Base-by-base conservation (phyloP, 2,329 filamentous ascomycete species). In the Penicillium verrucosum region DNA sequence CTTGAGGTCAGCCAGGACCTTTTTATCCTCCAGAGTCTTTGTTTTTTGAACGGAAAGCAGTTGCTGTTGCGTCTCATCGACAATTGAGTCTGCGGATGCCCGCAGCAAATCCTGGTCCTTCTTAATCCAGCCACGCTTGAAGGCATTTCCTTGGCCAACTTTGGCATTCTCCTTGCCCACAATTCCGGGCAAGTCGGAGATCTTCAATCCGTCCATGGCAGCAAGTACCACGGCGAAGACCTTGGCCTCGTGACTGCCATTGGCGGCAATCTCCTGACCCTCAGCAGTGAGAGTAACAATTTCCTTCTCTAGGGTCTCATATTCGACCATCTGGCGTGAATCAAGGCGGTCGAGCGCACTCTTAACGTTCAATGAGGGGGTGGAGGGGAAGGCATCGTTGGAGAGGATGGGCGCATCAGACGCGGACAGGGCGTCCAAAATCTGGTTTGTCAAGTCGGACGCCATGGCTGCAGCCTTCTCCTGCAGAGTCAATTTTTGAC, bases 81-180 rank as follows among this genome's bases (percentile, higher is more conserved):
- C 80, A 67, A 97, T 93, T 23, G 87, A 85, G 21, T 95, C 85
- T 63, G 82, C 81, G 70, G 70, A 74, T 49, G 81, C 78, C 57
- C 82, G 78, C 58, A 86, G 73, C 49, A 81, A 76, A 57, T 85
- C 79, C 45, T 79, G 78, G 62, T 85, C 82, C 70, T 87, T 88
- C 73, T 85, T 86, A 60, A 87, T 82, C 85, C 85, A 88, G 63
- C 84, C 84, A 67, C 81, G 80, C 75, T 84, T 95, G 80, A 97
- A 96, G 34, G 93, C 93, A 78, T 94, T 96, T 67, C 92, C 92
- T 73, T 94, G 89, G n/a, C 94, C 94, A 59, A 97, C 81, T 78
- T 78, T 79, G 55, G 77, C 77, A 48, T 73, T 75, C 29, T 78
- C 76, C 66, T 78, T 77, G 51, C 76, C 77, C 44, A 78, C 75